Conservation (phyloP, 148 eudicot genomes). For the Tetragonia tetragonoides region DNA sequence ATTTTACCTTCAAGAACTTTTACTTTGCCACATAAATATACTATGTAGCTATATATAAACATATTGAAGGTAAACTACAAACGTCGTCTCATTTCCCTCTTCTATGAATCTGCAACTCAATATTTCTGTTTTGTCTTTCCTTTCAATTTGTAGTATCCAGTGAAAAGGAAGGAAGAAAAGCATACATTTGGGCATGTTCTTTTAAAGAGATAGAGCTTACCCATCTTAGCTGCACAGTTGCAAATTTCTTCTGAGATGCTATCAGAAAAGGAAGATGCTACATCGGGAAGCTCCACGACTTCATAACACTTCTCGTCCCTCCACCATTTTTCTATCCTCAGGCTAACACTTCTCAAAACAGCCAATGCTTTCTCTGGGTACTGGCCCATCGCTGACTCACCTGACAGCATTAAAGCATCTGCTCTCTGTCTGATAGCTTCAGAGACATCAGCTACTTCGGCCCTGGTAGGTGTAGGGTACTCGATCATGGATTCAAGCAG, state of each 20-base stretch:
- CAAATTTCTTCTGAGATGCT: constrained; percentile 82
- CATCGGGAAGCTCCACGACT: constrained; percentile 54
- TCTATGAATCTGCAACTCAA: too few species aligned
- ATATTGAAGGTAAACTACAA: too few species aligned
- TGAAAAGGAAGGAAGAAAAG: too few species aligned
- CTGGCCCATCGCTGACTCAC: constrained; percentile 97
- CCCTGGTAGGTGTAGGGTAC: constrained; percentile 94
- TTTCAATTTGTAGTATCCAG: too few species aligned
- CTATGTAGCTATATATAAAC: too few species aligned
- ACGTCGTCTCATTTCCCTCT: too few species aligned
- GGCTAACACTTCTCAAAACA: constrained; percentile 83
- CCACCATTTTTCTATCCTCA: constrained; percentile 95
- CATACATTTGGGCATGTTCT: too few species aligned
- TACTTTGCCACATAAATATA: too few species aligned
- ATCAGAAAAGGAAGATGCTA: constrained; percentile 60
- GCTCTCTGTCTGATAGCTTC: constrained; percentile 93
- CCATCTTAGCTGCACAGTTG: constrained; percentile 83
- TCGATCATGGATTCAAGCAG: constrained; percentile 97
- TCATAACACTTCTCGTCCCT: constrained; percentile 84
- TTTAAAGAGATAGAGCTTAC: constrained; percentile 49
- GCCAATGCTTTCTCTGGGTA: constrained; percentile 84
- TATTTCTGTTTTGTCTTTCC: too few species aligned
- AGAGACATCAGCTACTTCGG: constrained; percentile 99
- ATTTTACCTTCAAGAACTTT: too few species aligned
- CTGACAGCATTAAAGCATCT: constrained; percentile 95